These are phyloP conservation scores for Cytospora chrysosperma DNA, from an alignment of 2,329 filamentous ascomycete genomes.

Conservation along the genomic window DNA sequence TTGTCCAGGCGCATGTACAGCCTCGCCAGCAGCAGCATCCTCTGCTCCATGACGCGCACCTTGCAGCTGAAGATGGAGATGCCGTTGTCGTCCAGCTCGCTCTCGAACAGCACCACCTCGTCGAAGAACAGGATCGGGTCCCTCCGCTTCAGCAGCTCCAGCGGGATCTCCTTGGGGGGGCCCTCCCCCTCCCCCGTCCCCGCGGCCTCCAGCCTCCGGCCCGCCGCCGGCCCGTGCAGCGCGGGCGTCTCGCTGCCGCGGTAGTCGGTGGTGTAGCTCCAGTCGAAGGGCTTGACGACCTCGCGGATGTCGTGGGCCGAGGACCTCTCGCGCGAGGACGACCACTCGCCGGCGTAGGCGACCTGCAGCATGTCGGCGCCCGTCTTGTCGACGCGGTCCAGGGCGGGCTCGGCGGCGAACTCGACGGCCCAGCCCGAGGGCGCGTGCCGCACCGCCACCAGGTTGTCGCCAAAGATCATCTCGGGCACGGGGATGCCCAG, in stretches of 20 bases:
- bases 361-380: conserved; percentile 89
- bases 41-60: conserved; percentile 84
- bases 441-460: conserved; percentile 71
- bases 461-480: conserved; percentile 99
- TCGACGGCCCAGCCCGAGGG: conserved; percentile 72
- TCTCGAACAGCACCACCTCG: conserved; percentile 94
- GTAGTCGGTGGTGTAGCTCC: conserved; percentile 94
- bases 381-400: conserved; percentile 93
- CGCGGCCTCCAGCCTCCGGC: not conserved
- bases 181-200: not conserved
- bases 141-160: conserved; percentile 80
- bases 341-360: conserved; percentile 87
- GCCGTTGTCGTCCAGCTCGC: conserved; percentile 96
- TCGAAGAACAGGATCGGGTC: conserved; percentile 97
- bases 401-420: conserved; percentile 83
- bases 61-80: conserved; percentile 90
- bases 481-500: conserved; percentile 88
- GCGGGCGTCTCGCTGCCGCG: conserved; percentile 59
- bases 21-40: conserved; percentile 79
- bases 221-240: conserved; percentile 7
- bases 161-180: conserved; percentile 60
- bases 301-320: conserved; percentile 87
- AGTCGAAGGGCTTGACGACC: conserved; percentile 94
- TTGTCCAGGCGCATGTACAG: conserved; percentile 94
- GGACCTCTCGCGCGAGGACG: conserved; percentile 65